Conservation (phyloP, 2,329 filamentous ascomycete genomes). For the Furcasterigmium sp. region DNA sequence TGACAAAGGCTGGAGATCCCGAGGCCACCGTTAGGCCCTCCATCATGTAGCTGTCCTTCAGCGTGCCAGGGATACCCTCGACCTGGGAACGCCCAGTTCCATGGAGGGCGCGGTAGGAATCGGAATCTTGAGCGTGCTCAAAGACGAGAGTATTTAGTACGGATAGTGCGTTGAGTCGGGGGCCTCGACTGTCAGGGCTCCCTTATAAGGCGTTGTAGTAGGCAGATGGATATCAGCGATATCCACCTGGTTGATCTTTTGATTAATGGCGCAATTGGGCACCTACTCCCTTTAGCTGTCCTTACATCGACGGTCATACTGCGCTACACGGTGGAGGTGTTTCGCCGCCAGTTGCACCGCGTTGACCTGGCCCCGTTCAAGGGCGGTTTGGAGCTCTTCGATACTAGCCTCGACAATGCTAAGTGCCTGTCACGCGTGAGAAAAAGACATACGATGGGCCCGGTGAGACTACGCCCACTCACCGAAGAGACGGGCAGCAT, state of each 20-base stretch:
- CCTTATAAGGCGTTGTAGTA: too few relatives aligned
- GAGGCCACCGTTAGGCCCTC: conserved; percentile 41
- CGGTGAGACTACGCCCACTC: too few relatives aligned
- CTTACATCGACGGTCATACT: conserved; percentile 20
- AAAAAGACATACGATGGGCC: too few relatives aligned
- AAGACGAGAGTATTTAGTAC: conserved; percentile 18
- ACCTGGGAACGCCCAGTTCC: conserved; percentile 16
- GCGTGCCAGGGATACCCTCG: conserved; percentile 46
- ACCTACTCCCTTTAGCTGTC: too few relatives aligned
- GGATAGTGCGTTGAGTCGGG: conserved; percentile 19
- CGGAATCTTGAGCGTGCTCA: conserved; percentile 19
- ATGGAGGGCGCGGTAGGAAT: conserved; percentile 16
- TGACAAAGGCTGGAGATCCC: conserved; percentile 43
- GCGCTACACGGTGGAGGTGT: conserved; percentile 19
- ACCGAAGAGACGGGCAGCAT: too few relatives aligned
- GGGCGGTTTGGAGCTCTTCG: conserved; percentile 15
- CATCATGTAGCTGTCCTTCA: conserved; percentile 48
- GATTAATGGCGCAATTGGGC: too few relatives aligned
- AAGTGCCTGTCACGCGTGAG: conserved; percentile 11
- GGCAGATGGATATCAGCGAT: too few relatives aligned
- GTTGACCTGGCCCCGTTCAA: conserved; percentile 9
- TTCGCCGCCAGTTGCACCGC: conserved; percentile 20
- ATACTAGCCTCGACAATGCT: conserved; percentile 20
- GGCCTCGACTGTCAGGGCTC: too few relatives aligned
- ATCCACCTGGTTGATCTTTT: too few relatives aligned